A percentile compares a stretch with the other conserved stretches of the same genome.
These are phyloP conservation scores for Candida hungchunana DNA, from an alignment of 805 yeast genomes.

Conservation along the genomic window DNA sequence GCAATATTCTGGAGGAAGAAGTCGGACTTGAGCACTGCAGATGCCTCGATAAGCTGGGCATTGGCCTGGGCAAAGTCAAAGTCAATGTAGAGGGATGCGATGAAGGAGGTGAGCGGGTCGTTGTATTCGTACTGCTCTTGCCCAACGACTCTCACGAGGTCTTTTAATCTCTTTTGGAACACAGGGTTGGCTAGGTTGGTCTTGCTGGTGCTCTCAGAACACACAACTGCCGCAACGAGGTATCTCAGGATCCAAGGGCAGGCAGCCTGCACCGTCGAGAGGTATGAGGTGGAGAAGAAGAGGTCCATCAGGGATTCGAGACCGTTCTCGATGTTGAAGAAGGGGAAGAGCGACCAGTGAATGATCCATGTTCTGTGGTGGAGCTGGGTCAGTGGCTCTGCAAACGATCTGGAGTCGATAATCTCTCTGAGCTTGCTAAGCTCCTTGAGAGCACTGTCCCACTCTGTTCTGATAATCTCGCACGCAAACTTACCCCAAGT, in stretches of 20 bases:
- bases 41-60: slow-evolving; percentile 42
- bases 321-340: slow-evolving; percentile 50
- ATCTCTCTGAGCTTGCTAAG: slow-evolving; percentile 51
- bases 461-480: slow-evolving; percentile 49
- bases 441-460: slow-evolving; percentile 51
- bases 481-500: slow-evolving; percentile 70
- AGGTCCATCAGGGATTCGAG: slow-evolving; percentile 51
- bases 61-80: slow-evolving; percentile 55
- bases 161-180: slow-evolving; percentile 53
- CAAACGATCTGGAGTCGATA: slow-evolving; percentile 49
- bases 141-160: slow-evolving; percentile 50
- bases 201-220: slow-evolving; percentile 30
- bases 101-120: slow-evolving; percentile 59
- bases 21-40: slow-evolving; percentile 46
- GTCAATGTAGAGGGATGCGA: slow-evolving; percentile 51
- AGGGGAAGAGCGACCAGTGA: slow-evolving; percentile 66
- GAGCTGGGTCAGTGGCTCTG: slow-evolving; percentile 53
- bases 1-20: slow-evolving; percentile 47
- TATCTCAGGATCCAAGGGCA: slow-evolving; percentile 71
- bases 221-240: slow-evolving; percentile 54
- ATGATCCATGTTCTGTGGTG: slow-evolving; percentile 64
- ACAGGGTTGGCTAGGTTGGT: slow-evolving; percentile 27
- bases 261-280: slow-evolving; percentile 65
- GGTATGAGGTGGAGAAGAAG: slow-evolving; percentile 54
- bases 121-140: slow-evolving; percentile 62